These are phyloP conservation scores for Dalechampia spathulata DNA, from an alignment of 441 rosid species.

Conservation along the genomic window DNA sequence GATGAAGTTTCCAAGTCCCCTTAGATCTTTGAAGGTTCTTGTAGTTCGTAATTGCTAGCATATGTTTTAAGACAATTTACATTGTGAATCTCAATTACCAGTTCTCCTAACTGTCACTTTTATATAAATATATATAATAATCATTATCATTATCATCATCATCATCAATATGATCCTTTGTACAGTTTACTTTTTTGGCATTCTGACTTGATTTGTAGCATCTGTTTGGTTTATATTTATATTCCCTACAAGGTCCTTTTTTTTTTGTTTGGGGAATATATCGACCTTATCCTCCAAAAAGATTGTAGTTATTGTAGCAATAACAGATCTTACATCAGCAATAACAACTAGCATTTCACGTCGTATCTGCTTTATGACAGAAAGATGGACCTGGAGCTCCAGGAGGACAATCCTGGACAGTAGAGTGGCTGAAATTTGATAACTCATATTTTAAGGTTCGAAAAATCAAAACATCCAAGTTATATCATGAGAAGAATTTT, in stretches of 20 bases:
- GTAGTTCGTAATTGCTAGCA: background rate
- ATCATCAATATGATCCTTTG: no score
- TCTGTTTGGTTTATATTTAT: background rate
- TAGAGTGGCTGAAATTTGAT: slow-evolving; percentile 88
- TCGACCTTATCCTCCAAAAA: background rate
- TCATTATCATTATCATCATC: no score
- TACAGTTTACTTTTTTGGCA: background rate
- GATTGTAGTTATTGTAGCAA: background rate
- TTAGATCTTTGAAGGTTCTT: background rate
- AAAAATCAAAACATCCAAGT: slow-evolving; percentile 11
- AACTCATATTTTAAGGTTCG: slow-evolving; percentile 93
- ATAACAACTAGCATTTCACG: background rate
- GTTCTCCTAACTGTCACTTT: no score
- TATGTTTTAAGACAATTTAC: background rate
- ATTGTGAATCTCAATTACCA: no score
- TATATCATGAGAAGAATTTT: background rate
- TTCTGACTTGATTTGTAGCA: background rate
- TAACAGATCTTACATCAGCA: background rate
- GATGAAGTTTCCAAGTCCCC: background rate
- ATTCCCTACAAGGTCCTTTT: background rate
- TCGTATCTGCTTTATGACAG: slow-evolving; percentile 35
- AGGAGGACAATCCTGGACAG: slow-evolving; percentile 98
- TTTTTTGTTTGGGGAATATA: background rate
- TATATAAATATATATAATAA: no score
- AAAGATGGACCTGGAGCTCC: slow-evolving; percentile 95